A percentile compares a stretch with the other conserved stretches of the same genome.
Evolutionary conservation across 768 basidiomycete genomes (phyloP).

Genomic region (Strobilomyces confusus): DNA sequence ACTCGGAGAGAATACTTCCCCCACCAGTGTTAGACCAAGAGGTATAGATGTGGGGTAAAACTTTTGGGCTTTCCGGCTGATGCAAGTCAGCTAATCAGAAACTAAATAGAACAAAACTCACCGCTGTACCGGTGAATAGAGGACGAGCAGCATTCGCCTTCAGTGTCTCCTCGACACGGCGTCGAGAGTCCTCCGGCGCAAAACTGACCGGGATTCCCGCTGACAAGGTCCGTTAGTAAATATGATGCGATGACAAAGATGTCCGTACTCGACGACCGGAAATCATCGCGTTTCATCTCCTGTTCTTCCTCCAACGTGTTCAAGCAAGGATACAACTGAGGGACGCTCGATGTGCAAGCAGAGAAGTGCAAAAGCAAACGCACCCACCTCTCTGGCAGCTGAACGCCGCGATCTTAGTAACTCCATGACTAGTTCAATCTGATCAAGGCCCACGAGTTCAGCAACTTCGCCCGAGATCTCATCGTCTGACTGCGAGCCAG

Average conservation of each 20-base stretch:
- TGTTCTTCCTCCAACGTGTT: neutral
- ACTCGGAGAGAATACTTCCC: slow-evolving; percentile 57
- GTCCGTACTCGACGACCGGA: slow-evolving; percentile 9
- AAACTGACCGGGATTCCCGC: slow-evolving; percentile 26
- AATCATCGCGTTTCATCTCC: neutral
- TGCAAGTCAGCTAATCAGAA: slow-evolving; percentile 6
- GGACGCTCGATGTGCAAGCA: neutral
- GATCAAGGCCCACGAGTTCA: slow-evolving; percentile 81
- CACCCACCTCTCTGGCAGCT: slow-evolving; percentile 47
- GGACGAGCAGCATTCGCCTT: slow-evolving; percentile 62
- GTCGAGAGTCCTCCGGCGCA: slow-evolving; percentile 46
- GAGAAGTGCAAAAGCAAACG: neutral
- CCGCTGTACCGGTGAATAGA: slow-evolving; percentile 54
- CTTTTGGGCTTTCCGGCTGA: slow-evolving; percentile 53
- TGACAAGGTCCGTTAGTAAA: neutral
- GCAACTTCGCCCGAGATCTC: slow-evolving; percentile 73
- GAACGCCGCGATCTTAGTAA: slow-evolving; percentile 56
- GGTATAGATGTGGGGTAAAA: slow-evolving; percentile 87
- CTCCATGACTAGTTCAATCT: slow-evolving; percentile 72
- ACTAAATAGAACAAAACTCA: slow-evolving; percentile 27
- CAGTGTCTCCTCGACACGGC: slow-evolving; percentile 59
- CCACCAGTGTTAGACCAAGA: slow-evolving; percentile 56
- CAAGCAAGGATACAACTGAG: slow-evolving; percentile 17
- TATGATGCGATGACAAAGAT: neutral
- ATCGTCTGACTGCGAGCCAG: slow-evolving; percentile 53